These are phyloP conservation scores for Venturia oleaginea DNA, from an alignment of 2,329 filamentous ascomycete genomes.

Conservation along the genomic window DNA sequence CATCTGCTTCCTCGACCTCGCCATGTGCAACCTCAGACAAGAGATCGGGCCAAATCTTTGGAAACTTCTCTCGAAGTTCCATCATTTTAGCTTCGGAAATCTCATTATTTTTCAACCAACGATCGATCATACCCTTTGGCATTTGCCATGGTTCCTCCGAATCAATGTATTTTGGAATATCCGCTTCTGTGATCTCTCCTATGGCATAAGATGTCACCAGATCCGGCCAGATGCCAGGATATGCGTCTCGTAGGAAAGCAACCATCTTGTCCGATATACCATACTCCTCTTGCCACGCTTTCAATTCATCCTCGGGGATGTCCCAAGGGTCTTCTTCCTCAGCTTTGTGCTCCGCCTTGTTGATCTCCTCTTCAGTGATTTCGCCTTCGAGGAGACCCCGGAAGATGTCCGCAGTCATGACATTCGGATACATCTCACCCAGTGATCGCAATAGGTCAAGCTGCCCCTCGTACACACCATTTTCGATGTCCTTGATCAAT, in stretches of 20 bases:
- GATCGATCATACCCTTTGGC: not conserved
- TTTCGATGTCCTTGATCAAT: not conserved
- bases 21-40: not conserved
- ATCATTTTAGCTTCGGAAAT: not conserved
- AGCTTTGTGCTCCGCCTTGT: not conserved
- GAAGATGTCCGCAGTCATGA: not conserved
- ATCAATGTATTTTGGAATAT: not conserved
- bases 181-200: slow-evolving; percentile 4
- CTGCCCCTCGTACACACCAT: not conserved
- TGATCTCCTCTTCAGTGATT: not conserved
- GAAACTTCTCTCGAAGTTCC: not conserved
- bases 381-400: not conserved
- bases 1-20: not conserved
- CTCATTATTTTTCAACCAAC: not conserved
- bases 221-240: slow-evolving; percentile 6
- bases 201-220: not conserved
- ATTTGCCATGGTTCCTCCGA: not conserved
- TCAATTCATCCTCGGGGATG: not conserved
- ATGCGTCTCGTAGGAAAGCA: not conserved
- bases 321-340: slow-evolving; percentile 3
- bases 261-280: slow-evolving; percentile 2
- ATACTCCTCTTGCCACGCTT: slow-evolving; percentile 8
- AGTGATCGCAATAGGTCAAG: not conserved
- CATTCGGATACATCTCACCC: not conserved
- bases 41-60: not conserved